Percentiles rank a stretch among this genome's conserved stretches.
Evolutionary conservation across 2,329 filamentous ascomycete genomes (phyloP).

Genomic region (Ophiostoma ips): DNA sequence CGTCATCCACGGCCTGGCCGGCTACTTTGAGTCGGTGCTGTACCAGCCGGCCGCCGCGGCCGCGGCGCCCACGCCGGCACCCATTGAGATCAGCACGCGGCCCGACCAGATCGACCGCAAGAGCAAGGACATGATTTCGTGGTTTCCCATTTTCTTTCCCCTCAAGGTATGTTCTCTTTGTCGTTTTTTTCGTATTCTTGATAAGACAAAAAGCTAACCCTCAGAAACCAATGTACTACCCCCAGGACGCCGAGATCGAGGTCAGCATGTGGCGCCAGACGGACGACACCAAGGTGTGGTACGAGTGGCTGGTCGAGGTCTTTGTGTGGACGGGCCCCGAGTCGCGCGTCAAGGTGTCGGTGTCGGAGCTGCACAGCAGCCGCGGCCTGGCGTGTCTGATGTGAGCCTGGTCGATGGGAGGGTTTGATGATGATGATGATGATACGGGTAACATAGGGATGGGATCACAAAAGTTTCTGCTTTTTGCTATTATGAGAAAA

Average conservation of each 20-base stretch:
- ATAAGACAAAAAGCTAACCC: not conserved
- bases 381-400: slow-evolving; percentile 58
- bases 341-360: slow-evolving; percentile 49
- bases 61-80: slow-evolving; percentile 23
- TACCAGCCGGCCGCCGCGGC: slow-evolving; percentile 40
- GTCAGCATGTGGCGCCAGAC: slow-evolving; percentile 95
- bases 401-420: slow-evolving; percentile 26
- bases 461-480: not conserved
- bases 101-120: slow-evolving; percentile 84
- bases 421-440: too few relatives aligned
- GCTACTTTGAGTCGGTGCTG: slow-evolving; percentile 94
- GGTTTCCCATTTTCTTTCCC: slow-evolving; percentile 98
- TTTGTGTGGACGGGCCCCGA: slow-evolving; percentile 52
- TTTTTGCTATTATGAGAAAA: not conserved
- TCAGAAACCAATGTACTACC: slow-evolving; percentile 72
- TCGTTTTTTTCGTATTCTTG: not conserved
- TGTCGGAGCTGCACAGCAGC: slow-evolving; percentile 54
- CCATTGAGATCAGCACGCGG: slow-evolving; percentile 80
- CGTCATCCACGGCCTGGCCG: slow-evolving; percentile 78
- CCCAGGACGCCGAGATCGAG: slow-evolving; percentile 71
- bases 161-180: slow-evolving; percentile 53
- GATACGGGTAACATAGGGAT: not conserved
- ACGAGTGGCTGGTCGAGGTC: slow-evolving; percentile 91
- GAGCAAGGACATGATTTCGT: slow-evolving; percentile 96
- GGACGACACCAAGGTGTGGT: slow-evolving; percentile 93